phyloP scores from a whole-genome alignment of 352 stramenopile genomes.

The Phytophthora sojae region DNA sequence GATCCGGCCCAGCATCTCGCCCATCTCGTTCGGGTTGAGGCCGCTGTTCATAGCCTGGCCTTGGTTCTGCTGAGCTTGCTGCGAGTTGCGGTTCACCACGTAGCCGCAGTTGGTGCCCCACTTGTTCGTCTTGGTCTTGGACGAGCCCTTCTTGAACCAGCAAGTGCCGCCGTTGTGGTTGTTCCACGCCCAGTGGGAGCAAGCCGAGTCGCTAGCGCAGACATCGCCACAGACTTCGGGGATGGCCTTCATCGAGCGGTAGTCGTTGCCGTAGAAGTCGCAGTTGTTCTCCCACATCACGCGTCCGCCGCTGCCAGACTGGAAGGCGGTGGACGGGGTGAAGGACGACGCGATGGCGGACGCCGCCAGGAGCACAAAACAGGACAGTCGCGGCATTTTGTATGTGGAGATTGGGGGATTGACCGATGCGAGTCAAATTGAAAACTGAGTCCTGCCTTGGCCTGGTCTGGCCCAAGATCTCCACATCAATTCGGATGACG shows the following conservation, averaged over 20 bases:
- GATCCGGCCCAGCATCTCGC: slow-evolving; percentile 55
- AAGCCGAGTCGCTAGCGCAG: slow-evolving; percentile 35
- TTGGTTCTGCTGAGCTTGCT: slow-evolving; percentile 21
- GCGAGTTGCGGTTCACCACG: slow-evolving; percentile 33
- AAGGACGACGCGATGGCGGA: slow-evolving; percentile 15
- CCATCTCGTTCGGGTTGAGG: slow-evolving; percentile 35
- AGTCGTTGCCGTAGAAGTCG: slow-evolving; percentile 45
- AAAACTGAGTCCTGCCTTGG: slow-evolving; percentile 12
- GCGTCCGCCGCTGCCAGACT: slow-evolving; percentile 28
- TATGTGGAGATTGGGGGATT: slow-evolving; percentile 4
- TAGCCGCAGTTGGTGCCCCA: slow-evolving; percentile 50
- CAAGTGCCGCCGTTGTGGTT: slow-evolving; percentile 45
- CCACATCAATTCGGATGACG: slow-evolving; percentile 11
- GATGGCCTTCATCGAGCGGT: slow-evolving; percentile 34
- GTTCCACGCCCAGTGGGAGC: slow-evolving; percentile 52
- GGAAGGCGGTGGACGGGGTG: slow-evolving; percentile 13
- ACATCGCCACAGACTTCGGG: slow-evolving; percentile 41
- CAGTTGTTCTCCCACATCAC: slow-evolving; percentile 53
- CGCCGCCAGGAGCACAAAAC: slow-evolving; percentile 15
- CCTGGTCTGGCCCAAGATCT: not conserved
- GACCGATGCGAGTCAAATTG: slow-evolving; percentile 24
- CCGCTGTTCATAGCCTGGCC: slow-evolving; percentile 34
- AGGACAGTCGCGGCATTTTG: slow-evolving; percentile 13
- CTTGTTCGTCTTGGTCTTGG: slow-evolving; percentile 24
- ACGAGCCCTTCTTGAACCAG: slow-evolving; percentile 51